Evolutionary conservation across 192 early-diverging fungal genomes (phyloP), one percentile per base, ranked within the genome.

Genomic region (Rhizophagus prolifer): DNA sequence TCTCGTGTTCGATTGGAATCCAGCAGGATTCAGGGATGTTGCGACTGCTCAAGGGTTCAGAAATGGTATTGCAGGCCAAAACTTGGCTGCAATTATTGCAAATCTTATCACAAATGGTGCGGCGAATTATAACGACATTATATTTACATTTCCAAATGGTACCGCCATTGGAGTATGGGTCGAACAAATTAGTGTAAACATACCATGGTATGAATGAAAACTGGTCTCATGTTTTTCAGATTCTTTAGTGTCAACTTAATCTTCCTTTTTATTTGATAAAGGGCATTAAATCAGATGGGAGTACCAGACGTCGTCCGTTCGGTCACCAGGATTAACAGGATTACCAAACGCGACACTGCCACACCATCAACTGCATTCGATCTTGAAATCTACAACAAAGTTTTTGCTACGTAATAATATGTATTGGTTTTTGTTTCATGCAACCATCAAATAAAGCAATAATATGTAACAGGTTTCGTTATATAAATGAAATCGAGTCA

Each of bases 141-240:
- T 72, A 72, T 72, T 72, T 72, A 59, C 70, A 54, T 72, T 72
- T 58, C 13, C 50, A 59, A 72, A 59, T 59, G 70, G 70, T 9
- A 21, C 0, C 14, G 36, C 9, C 21, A 68, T 68, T 68, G 66
- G 66, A 31, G 36, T 0, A 59, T 72, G 54, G 71, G 7, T 0
- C 0, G 1, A 10, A 21, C 71, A 72, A 4, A 60, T 72, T 13
- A 5, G 19, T 59, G 25, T n/a, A 2, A 72, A 72, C n/a, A 72
- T 71, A 71, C 46, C 46, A 26, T 71, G 69, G 69, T 71, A 71
- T 71, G 47, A 26, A 71, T 71, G 3, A 71, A 31, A 25, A 19
- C 50, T 58, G 47, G 47, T 71, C 21, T 71, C 41, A 46, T 58
- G 50, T 26, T 54, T 71, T 71, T 71, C 69, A 30, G 6, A 71